Evolutionary conservation across 495 filamentous ascomycete genomes (phyloP), one percentile per base, ranked within the genome.

Genomic region (Emericellopsis terricola): DNA sequence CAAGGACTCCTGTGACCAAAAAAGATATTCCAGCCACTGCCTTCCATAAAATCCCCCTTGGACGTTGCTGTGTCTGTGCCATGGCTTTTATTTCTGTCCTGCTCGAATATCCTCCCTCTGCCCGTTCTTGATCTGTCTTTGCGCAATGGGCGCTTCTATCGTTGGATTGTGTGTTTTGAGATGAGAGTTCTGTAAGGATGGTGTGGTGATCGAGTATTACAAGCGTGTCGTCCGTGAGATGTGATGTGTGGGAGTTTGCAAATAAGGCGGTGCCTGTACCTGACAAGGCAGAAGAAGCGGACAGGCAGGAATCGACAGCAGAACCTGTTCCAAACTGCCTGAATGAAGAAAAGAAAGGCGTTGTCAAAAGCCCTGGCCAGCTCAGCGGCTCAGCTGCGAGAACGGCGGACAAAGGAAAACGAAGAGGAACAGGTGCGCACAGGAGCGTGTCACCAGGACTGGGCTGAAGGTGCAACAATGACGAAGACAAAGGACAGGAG

Each of bases 1-100:
- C 79, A 18, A 60, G 23, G n/a, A 55, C 60, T 6, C 57, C 50
- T 29, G 46, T 49, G 21, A 45, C 50, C 36, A 54, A 37, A 26
- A 26, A 11, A 26, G 23, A 26, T 26, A 11, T 11, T 26, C 6
- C 11, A 6, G 11, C 23, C 23, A 26, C 23, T 11, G 6, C 6
- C 11, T 26, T 26, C 23, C 23, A 6, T 6, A 26, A 6, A 26
- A 6, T 26, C 23, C 23, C 6, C 23, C 23, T 6, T 11, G 23
- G 11, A 11, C 23, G 23, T 11, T 26, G 11, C 6, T 26, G 6
- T 26, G 23, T 6, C 11, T 26, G 6, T 26, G 23, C 23, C n/a
- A n/a, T n/a, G n/a, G n/a, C n/a, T n/a, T n/a, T n/a, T 26, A 6
- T 6, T 26, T 26, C 23, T 6, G 23, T 6, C 23, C 23, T 6